Conservation (phyloP, 2,329 filamentous ascomycete species). For the Diplodia intermedia region DNA sequence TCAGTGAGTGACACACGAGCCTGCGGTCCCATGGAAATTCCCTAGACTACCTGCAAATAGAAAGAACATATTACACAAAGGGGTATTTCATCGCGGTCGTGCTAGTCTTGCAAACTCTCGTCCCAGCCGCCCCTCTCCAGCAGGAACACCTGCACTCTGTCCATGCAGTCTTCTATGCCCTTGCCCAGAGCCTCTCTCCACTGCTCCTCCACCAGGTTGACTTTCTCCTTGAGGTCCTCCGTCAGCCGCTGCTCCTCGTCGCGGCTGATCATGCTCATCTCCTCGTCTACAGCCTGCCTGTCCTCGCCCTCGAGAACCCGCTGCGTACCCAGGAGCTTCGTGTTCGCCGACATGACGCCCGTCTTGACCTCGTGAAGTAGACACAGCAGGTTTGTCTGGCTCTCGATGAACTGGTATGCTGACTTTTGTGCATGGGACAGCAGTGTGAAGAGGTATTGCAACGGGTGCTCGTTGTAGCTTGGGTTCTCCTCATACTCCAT, state of each 20-base stretch:
- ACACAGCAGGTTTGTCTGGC: constrained; percentile 88
- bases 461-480: constrained; percentile 76
- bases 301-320: constrained; percentile 53
- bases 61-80: constrained; percentile 22
- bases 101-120: constrained; percentile 60
- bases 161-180: constrained; percentile 74
- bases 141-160: constrained; percentile 75
- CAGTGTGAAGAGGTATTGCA: constrained; percentile 89
- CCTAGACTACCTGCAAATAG: constrained; percentile 8
- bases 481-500: constrained; percentile 87
- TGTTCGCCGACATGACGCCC: constrained; percentile 73
- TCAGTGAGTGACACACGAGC: neutral
- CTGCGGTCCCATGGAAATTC: neutral
- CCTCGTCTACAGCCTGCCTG: constrained; percentile 50
- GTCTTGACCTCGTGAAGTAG: constrained; percentile 89
- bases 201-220: constrained; percentile 86
- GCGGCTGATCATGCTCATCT: constrained; percentile 65
- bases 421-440: constrained; percentile 88
- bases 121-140: constrained; percentile 87
- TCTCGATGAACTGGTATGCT: constrained; percentile 96
- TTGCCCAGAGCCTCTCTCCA: constrained; percentile 88
- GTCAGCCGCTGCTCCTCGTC: constrained; percentile 76
- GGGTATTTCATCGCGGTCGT: constrained; percentile 23
- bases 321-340: constrained; percentile 71
- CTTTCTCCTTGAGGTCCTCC: constrained; percentile 90